Evolutionary conservation across 345 rosid genomes (phyloP).

Genomic region (Citrus medica): DNA sequence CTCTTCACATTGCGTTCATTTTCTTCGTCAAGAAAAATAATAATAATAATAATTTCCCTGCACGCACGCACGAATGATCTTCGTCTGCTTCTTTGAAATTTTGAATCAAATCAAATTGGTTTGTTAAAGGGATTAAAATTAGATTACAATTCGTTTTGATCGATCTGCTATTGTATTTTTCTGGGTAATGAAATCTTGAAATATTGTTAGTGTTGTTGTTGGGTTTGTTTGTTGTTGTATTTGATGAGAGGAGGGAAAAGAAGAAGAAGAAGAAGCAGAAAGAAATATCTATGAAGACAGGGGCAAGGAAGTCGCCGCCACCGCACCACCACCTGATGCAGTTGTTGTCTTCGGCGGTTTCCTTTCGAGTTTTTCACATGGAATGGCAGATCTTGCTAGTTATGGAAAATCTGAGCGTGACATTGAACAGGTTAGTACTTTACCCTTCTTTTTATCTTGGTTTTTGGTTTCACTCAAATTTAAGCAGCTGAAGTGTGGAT

Average conservation of each 20-base stretch:
- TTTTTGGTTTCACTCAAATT: neutral
- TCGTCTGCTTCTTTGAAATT: neutral
- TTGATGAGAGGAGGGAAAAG: conserved; percentile 37
- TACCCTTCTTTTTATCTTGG: neutral
- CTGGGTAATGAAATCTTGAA: conserved; percentile 1
- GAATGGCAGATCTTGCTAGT: conserved; percentile 97
- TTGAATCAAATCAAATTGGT: neutral
- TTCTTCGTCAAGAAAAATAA: neutral
- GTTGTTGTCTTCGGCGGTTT: conserved; percentile 35
- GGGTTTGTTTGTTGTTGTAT: neutral
- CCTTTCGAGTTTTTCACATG: conserved; percentile 68
- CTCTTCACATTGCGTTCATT: conserved; percentile 5
- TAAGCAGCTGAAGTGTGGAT: neutral
- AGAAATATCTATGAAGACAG: conserved; percentile 82
- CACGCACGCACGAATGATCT: neutral
- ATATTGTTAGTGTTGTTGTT: neutral
- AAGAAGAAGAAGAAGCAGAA: conserved; percentile 23
- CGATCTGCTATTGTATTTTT: neutral
- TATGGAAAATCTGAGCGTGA: conserved; percentile 82
- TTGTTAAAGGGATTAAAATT: neutral
- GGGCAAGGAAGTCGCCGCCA: conserved; percentile 54
- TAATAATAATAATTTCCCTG: neutral
- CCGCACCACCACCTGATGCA: conserved; percentile 46
- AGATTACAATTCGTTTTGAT: neutral
- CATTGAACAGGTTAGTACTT: conserved; percentile 62